phyloP scores from a whole-genome alignment of 345 rosid genomes.

The Hevea brasiliensis region DNA sequence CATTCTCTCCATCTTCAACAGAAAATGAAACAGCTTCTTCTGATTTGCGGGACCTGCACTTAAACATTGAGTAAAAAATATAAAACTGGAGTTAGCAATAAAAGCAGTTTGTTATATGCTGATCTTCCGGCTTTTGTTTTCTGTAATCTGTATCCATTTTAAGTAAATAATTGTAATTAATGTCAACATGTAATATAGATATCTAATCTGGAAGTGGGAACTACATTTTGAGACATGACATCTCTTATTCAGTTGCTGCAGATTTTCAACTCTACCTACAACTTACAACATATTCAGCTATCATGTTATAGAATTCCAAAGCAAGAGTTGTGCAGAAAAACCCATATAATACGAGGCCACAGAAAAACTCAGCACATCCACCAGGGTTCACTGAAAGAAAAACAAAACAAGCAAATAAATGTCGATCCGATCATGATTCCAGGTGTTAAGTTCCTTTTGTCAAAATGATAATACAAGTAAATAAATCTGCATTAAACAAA shows the following conservation, averaged over 20 bases:
- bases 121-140: background rate
- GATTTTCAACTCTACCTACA: background rate
- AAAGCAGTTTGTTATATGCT: background rate
- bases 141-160: too few relatives aligned
- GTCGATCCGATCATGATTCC: background rate
- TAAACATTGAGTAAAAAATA: slow-evolving; percentile 29
- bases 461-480: background rate
- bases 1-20: slow-evolving; percentile 15
- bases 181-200: too few relatives aligned
- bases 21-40: slow-evolving; percentile 19
- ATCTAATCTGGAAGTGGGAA: background rate
- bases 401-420: background rate
- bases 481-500: background rate
- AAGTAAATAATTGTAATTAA: too few relatives aligned
- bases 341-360: background rate
- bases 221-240: background rate
- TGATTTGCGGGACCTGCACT: slow-evolving; percentile 22
- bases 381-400: background rate
- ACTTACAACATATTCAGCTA: too few relatives aligned
- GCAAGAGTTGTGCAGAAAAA: background rate
- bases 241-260: background rate
- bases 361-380: background rate
- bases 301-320: background rate
- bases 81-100: slow-evolving; percentile 8
- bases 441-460: background rate